Base-by-base conservation (phyloP, 179 eudicot species). In the Nepenthes alata region DNA sequence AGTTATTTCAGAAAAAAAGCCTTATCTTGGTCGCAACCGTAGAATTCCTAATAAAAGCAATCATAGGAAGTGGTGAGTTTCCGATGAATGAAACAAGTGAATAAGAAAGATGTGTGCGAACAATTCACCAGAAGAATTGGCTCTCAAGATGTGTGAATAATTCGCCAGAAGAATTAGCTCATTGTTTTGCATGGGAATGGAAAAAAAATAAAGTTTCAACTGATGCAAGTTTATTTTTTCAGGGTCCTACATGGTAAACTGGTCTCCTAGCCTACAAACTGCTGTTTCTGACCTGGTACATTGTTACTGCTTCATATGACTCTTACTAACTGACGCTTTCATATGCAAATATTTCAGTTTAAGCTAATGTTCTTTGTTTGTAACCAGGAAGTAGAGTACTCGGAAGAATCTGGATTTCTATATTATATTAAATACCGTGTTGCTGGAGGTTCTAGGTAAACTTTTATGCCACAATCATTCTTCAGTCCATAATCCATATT, bases 201-300 rank as follows among this genome's bases (percentile, higher is more conserved):
- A 41, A 41, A 41, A 7, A 7, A 41, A 3, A 0, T 3, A 7
- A 50, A 3, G 53, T 50, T 50, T 57, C 58, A 56, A 60, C 49
- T 63, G 37, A 55, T 37, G 1, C 35, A 56, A 6, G 51, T 45
- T 49, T 54, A 50, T 53, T 73, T 50, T 84, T 83, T 60, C 87
- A 93, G 98, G 98, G 60, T 89, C 98, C 64, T 93, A 93, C 78
- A 81, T 93, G 95, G 98, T 93, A 66, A 93, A 93, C 75, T 93
- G 98, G 98, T 93, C 98, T 15, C 97, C 97, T 6, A 87, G 77
- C 73, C 82, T 93, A 39, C 98, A 93, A 73, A 93, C 98, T 70
- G 98, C 98, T 45, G 98, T 93, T 64, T 93, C 98, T 49, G 98
- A 93, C 80, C 78, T 93, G 97, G 98, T 93, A 85, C 60, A 76